Percentiles rank a stretch among this genome's conserved stretches.
Conservation (phyloP, 495 filamentous ascomycete genomes). For the Daldinia caldariorum region DNA sequence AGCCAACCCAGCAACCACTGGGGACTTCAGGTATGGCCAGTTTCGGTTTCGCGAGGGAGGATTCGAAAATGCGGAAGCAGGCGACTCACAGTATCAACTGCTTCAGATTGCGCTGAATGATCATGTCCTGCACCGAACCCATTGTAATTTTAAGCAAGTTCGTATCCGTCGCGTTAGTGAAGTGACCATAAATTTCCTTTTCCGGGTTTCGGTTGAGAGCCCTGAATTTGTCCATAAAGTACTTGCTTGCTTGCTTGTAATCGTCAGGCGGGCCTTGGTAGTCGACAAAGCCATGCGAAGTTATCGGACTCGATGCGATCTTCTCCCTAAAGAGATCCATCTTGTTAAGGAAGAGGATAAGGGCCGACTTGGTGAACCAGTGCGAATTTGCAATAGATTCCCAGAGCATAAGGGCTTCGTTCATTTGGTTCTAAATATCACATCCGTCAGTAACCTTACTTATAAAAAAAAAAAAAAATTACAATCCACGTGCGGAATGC, state of each 20-base stretch:
- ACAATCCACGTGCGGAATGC: background rate
- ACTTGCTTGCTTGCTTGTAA: conserved; percentile 73
- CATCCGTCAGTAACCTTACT: conserved; percentile 32
- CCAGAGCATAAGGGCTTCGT: conserved; percentile 97
- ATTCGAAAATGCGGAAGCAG: conserved; percentile 38
- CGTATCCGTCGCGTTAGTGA: conserved; percentile 94
- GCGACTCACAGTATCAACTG: conserved; percentile 85
- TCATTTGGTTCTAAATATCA: conserved; percentile 93
- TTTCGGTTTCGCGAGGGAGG: conserved; percentile 35
- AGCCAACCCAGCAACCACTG: conserved; percentile 37
- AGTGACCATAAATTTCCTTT: conserved; percentile 92
- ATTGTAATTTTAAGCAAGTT: conserved; percentile 97
- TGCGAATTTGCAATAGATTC: conserved; percentile 97
- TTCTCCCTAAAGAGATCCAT: conserved; percentile 97
- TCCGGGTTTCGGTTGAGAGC: conserved; percentile 84
- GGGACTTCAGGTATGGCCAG: conserved; percentile 40
- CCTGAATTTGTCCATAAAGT: conserved; percentile 91
- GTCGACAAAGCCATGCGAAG: conserved; percentile 89
- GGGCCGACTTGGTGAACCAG: conserved; percentile 95
- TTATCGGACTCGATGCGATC: conserved; percentile 80
- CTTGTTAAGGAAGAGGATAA: conserved; percentile 99
- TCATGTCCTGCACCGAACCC: conserved; percentile 98
- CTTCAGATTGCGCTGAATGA: conserved; percentile 97
- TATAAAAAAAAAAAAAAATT: too few relatives aligned
- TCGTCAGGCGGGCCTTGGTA: conserved; percentile 69